Percentiles rank a stretch among this genome's conserved stretches.
These are phyloP conservation scores for Tolypocladium guangdongense DNA, from an alignment of 2,329 filamentous ascomycete genomes.

Conservation along the genomic window DNA sequence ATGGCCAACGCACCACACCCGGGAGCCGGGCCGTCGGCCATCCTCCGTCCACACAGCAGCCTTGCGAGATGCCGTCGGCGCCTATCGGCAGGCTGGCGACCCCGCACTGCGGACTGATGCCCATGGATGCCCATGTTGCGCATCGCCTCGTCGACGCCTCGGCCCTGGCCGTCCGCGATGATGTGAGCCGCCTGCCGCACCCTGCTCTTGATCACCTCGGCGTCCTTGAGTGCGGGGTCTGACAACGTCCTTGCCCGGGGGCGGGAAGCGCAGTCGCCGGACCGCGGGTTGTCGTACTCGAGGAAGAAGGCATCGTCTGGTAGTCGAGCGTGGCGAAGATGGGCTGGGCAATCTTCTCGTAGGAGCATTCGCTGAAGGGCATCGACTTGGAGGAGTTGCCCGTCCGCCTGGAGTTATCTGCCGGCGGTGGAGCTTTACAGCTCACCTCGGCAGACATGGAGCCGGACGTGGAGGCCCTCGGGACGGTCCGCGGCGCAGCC, in stretches of 20 bases:
- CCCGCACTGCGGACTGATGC: slow-evolving; percentile 59
- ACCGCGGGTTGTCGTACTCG: slow-evolving; percentile 47
- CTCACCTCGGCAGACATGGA: slow-evolving; percentile 45
- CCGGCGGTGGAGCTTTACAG: background rate
- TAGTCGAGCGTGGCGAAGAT: slow-evolving; percentile 49
- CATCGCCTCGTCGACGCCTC: slow-evolving; percentile 52
- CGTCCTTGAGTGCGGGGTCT: slow-evolving; percentile 45
- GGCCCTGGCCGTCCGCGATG: slow-evolving; percentile 52
- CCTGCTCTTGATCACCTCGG: slow-evolving; percentile 40
- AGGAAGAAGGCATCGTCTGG: slow-evolving; percentile 54
- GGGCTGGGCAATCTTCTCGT: slow-evolving; percentile 50
- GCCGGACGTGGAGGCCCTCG: slow-evolving; percentile 56
- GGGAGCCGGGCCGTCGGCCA: background rate
- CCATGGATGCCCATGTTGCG: slow-evolving; percentile 53
- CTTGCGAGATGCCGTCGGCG: slow-evolving; percentile 47
- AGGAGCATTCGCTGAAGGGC: slow-evolving; percentile 54
- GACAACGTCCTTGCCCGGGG: slow-evolving; percentile 51
- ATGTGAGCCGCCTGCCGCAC: slow-evolving; percentile 50
- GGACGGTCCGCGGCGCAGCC: slow-evolving; percentile 52
- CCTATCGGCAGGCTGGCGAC: slow-evolving; percentile 61
- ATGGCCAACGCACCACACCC: background rate
- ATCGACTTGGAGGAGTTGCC: slow-evolving; percentile 52
- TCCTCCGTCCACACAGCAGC: background rate
- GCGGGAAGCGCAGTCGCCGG: slow-evolving; percentile 48
- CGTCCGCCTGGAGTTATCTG: slow-evolving; percentile 21